Evolutionary conservation across 768 basidiomycete species (phyloP).

Genomic region (Boletus rubroflammeus): DNA sequence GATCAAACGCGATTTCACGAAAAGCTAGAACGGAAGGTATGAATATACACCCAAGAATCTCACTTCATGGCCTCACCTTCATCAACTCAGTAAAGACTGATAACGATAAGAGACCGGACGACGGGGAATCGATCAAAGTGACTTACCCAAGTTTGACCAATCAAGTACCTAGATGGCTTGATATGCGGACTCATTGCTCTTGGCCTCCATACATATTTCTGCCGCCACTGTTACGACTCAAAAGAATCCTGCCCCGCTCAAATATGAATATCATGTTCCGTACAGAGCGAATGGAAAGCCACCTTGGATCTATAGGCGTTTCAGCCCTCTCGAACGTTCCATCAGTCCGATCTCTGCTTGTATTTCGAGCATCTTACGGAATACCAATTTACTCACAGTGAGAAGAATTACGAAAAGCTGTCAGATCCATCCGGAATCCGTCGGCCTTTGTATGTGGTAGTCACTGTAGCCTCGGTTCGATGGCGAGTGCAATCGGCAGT

Average conservation of each 20-base stretch:
- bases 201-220: conserved; percentile 80
- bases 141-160: conserved; percentile 65
- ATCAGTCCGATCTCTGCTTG: conserved; percentile 48
- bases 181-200: conserved; percentile 66
- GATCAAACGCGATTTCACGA: conserved; percentile 66
- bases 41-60: background rate
- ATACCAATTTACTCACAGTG: conserved; percentile 47
- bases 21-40: conserved; percentile 45
- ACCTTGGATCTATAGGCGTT: conserved; percentile 69
- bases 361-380: conserved; percentile 81
- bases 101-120: conserved; percentile 12
- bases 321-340: conserved; percentile 72
- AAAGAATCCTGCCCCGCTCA: conserved; percentile 59
- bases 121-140: background rate
- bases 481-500: conserved; percentile 71
- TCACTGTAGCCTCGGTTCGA: conserved; percentile 72
- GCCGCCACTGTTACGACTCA: conserved; percentile 80
- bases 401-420: conserved; percentile 10
- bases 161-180: conserved; percentile 64
- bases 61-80: conserved; percentile 42
- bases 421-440: conserved; percentile 70
- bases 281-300: conserved; percentile 20
- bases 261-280: conserved; percentile 1
- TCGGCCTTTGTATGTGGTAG: conserved; percentile 69
- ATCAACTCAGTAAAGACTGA: conserved; percentile 54